Percentiles rank a stretch among this genome's conserved stretches.
phyloP scores from a whole-genome alignment of 192 early-diverging fungal genomes.

The Funneliformis mosseae region DNA sequence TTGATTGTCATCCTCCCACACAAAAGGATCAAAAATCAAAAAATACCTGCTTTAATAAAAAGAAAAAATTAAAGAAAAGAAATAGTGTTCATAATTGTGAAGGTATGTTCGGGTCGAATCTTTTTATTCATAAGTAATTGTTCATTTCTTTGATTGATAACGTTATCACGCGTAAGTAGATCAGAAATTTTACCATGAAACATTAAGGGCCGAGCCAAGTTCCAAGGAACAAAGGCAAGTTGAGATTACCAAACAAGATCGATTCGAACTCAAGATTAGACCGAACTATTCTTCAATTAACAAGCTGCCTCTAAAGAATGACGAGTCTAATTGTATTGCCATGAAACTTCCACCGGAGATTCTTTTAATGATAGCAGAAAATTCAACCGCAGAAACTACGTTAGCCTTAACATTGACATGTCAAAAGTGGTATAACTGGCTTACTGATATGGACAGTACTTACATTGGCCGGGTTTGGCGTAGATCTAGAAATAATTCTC shows the following conservation, averaged over 20 bases:
- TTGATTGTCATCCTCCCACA: neutral
- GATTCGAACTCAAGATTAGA: neutral
- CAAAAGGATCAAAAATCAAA: neutral
- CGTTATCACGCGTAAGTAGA: neutral
- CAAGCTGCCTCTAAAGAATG: neutral
- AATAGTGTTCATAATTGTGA: neutral
- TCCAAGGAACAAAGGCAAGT: neutral
- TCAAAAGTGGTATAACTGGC: neutral
- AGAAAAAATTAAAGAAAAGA: neutral
- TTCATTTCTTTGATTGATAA: too few species aligned
- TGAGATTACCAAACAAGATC: neutral
- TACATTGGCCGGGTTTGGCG: neutral
- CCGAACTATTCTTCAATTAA: neutral
- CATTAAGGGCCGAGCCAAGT: neutral
- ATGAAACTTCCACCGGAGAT: neutral
- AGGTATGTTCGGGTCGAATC: neutral
- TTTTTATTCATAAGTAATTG: too few species aligned
- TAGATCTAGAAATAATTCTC: neutral
- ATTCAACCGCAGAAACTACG: neutral
- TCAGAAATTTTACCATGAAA: neutral
- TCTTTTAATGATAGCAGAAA: neutral
- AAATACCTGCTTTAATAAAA: neutral
- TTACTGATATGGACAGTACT: neutral
- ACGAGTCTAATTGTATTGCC: neutral
- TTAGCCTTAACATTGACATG: neutral